phyloP scores from a whole-genome alignment of 1,284 basidiomycete species.

The Dichomitus squalens region DNA sequence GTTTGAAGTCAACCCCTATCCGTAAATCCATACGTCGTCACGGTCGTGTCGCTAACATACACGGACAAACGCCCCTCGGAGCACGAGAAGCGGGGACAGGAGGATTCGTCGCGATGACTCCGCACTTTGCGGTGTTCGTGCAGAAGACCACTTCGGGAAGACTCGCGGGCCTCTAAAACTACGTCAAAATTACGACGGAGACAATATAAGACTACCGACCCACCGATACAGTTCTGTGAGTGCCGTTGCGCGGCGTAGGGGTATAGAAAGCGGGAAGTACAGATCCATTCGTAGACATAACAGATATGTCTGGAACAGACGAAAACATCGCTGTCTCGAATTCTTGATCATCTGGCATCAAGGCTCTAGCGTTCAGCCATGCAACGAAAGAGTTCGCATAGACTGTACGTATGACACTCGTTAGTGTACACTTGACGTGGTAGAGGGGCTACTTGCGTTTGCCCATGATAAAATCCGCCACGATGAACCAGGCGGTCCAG shows the following conservation, averaged over 20 bases:
- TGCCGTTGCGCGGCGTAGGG: conserved; percentile 5
- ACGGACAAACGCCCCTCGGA: conserved; percentile 13
- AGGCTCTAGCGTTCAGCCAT: conserved; percentile 19
- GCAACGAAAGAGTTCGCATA: conserved; percentile 26
- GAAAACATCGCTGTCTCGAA: conserved; percentile 21
- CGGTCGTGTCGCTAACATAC: conserved; percentile 17
- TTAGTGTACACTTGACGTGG: neutral
- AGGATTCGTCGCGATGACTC: neutral
- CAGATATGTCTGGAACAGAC: conserved; percentile 21
- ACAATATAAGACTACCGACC: neutral
- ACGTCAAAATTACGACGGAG: neutral
- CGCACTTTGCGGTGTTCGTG: conserved; percentile 12
- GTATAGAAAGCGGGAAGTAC: conserved; percentile 10
- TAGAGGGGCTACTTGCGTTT: conserved; percentile 4
- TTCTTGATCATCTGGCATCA: conserved; percentile 11
- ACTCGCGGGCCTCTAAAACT: conserved; percentile 14
- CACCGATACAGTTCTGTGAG: conserved; percentile 14
- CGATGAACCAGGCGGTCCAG: conserved; percentile 25
- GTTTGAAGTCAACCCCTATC: neutral
- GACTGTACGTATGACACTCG: conserved; percentile 1
- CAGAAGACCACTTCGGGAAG: conserved; percentile 22
- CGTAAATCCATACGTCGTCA: neutral
- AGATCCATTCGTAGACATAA: conserved; percentile 16
- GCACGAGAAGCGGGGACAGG: neutral
- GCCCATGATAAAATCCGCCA: conserved; percentile 24